phyloP scores from a whole-genome alignment of 257 asterid species.

The Voacanga thouarsii region DNA sequence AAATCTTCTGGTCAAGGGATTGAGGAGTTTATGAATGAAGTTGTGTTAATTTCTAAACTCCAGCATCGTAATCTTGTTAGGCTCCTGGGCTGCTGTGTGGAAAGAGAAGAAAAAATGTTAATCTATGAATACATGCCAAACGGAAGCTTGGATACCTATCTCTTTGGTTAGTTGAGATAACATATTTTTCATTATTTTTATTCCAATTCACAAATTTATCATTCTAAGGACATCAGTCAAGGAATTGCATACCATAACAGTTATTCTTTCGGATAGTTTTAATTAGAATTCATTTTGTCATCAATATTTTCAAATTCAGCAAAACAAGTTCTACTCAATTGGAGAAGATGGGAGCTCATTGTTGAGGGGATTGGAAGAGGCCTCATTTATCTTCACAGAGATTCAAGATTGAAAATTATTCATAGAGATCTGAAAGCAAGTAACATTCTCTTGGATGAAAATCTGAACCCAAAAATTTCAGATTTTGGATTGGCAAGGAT shows the following conservation, averaged over 20 bases:
- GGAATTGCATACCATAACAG: too few relatives aligned
- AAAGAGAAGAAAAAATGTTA: slow-evolving; percentile 30
- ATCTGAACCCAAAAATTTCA: slow-evolving; percentile 50
- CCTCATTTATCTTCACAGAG: slow-evolving; percentile 57
- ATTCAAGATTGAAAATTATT: slow-evolving; percentile 51
- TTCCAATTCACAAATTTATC: too few relatives aligned
- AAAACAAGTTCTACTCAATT: slow-evolving; percentile 32
- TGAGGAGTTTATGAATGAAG: too few relatives aligned
- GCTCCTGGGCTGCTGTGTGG: too few relatives aligned
- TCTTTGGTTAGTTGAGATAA: slow-evolving; percentile 15
- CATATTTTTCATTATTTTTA: too few relatives aligned
- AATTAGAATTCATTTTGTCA: background rate
- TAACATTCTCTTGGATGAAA: slow-evolving; percentile 47
- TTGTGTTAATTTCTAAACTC: too few relatives aligned
- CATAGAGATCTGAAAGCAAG: slow-evolving; percentile 54
- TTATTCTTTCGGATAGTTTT: too few relatives aligned
- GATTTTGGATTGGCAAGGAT: slow-evolving; percentile 60
- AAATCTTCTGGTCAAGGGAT: too few relatives aligned
- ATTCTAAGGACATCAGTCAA: too few relatives aligned
- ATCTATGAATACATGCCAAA: slow-evolving; percentile 26
- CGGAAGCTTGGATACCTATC: slow-evolving; percentile 5
- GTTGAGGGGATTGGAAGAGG: slow-evolving; percentile 51
- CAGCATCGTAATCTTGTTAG: too few relatives aligned
- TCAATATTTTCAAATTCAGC: background rate
- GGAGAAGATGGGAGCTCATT: slow-evolving; percentile 21